phyloP scores from a whole-genome alignment of 2,329 filamentous ascomycete species.

The Cladosporium sp. region DNA sequence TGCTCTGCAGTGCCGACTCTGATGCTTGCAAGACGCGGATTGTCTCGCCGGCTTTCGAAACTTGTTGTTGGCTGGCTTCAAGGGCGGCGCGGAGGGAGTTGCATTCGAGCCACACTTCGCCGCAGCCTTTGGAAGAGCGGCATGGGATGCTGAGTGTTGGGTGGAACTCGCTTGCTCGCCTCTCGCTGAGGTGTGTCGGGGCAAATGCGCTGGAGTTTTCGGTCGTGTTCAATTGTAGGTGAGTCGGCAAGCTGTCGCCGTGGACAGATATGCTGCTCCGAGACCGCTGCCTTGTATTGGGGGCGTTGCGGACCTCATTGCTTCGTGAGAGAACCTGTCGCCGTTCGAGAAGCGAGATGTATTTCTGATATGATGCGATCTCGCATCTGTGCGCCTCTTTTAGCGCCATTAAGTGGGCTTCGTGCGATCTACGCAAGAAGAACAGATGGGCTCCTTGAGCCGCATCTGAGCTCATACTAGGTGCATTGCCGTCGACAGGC shows the following conservation, averaged over 20 bases:
- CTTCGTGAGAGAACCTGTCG: constrained; percentile 1
- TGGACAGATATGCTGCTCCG: too few relatives aligned
- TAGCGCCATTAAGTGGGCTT: constrained; percentile 33
- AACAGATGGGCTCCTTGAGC: constrained; percentile 27
- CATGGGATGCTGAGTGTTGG: not conserved
- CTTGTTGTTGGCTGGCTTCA: constrained; percentile 31
- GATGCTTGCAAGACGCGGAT: constrained; percentile 34
- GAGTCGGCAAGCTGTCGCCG: too few relatives aligned
- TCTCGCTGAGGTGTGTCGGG: not conserved
- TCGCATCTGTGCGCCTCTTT: constrained; percentile 35
- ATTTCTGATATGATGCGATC: constrained; percentile 33
- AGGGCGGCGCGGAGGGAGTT: constrained; percentile 34
- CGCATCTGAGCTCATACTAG: not conserved
- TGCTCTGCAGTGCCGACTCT: constrained; percentile 32
- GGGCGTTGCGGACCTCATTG: not conserved
- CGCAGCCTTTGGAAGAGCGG: constrained; percentile 19
- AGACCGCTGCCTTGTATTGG: too few relatives aligned
- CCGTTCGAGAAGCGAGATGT: constrained; percentile 33
- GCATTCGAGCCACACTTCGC: constrained; percentile 33
- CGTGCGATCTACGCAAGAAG: constrained; percentile 33
- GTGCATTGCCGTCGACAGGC: too few relatives aligned
- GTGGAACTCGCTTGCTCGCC: not conserved
- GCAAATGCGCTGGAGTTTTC: too few relatives aligned
- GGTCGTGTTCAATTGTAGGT: too few relatives aligned
- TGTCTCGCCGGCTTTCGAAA: constrained; percentile 35